phyloP scores from a whole-genome alignment of 805 yeast genomes.

The Suhomyces xylopsoci region DNA sequence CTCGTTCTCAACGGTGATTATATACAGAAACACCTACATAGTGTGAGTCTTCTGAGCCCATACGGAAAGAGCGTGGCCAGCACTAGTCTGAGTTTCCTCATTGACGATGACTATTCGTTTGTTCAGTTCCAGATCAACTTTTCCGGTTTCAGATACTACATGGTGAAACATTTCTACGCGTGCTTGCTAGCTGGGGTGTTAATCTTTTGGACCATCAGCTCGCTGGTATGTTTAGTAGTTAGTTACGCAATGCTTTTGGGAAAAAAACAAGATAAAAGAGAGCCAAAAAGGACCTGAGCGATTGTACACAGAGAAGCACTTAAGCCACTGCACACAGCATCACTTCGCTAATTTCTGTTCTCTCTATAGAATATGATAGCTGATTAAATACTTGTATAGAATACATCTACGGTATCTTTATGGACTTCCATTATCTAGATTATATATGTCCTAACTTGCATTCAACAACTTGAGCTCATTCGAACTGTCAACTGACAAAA shows the following conservation, averaged over 20 bases:
- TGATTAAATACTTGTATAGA: too few species aligned
- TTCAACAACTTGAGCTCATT: slow-evolving; percentile 28
- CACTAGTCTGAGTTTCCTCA: background rate
- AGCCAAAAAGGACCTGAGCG: background rate
- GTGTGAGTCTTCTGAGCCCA: background rate
- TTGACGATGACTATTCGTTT: slow-evolving; percentile 8
- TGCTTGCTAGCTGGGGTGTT: slow-evolving; percentile 17
- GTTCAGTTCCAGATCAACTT: slow-evolving; percentile 17
- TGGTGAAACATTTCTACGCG: slow-evolving; percentile 19
- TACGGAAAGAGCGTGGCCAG: background rate
- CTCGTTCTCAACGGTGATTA: slow-evolving; percentile 5
- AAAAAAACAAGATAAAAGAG: background rate
- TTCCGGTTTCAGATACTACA: slow-evolving; percentile 24
- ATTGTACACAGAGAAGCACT: too few species aligned
- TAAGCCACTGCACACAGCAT: too few species aligned
- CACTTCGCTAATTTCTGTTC: too few species aligned
- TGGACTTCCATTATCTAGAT: background rate
- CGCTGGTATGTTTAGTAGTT: slow-evolving; percentile 15
- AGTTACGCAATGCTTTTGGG: slow-evolving; percentile 14
- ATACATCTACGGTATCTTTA: too few species aligned
- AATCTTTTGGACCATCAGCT: slow-evolving; percentile 19
- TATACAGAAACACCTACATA: background rate
- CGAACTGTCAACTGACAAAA: slow-evolving; percentile 34
- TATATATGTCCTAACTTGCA: slow-evolving; percentile 17
- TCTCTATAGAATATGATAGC: too few species aligned